phyloP scores from a whole-genome alignment of 192 early-diverging fungal genomes.

The Linnemannia schmuckeri region DNA sequence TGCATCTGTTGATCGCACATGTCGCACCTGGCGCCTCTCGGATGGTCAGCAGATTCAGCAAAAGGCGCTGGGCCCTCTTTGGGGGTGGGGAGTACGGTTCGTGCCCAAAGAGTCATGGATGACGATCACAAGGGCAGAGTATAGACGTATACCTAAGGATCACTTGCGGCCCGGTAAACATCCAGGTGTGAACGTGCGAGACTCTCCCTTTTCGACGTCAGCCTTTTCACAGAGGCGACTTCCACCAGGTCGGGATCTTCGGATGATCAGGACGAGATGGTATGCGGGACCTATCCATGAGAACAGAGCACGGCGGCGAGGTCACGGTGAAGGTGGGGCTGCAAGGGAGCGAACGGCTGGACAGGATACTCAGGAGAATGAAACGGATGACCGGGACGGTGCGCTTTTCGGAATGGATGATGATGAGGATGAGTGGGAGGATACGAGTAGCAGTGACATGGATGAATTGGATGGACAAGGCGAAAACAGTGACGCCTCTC shows the following conservation, averaged over 20 bases:
- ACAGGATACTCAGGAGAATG: slow-evolving; percentile 10
- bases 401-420: slow-evolving; percentile 51
- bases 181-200: slow-evolving; percentile 37
- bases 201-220: slow-evolving; percentile 31
- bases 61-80: slow-evolving; percentile 32
- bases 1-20: slow-evolving; percentile 66
- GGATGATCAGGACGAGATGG: slow-evolving; percentile 35
- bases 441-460: slow-evolving; percentile 23
- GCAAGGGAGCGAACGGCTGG: background rate
- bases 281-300: slow-evolving; percentile 33
- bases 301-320: background rate
- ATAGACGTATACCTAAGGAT: slow-evolving; percentile 33
- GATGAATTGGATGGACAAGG: background rate
- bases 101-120: slow-evolving; percentile 23
- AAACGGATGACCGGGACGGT: slow-evolving; percentile 34
- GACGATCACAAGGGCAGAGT: slow-evolving; percentile 23
- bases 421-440: slow-evolving; percentile 44
- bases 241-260: slow-evolving; percentile 27
- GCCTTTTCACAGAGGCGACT: slow-evolving; percentile 22
- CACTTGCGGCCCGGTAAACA: slow-evolving; percentile 33
- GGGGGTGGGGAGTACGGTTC: slow-evolving; percentile 45
- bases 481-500: background rate
- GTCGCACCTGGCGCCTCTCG: slow-evolving; percentile 64
- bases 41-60: slow-evolving; percentile 47
- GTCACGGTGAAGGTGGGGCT: slow-evolving; percentile 11